phyloP scores from a whole-genome alignment of 2,329 filamentous ascomycete genomes.

The Stachybotrys chlorohalonatus region DNA sequence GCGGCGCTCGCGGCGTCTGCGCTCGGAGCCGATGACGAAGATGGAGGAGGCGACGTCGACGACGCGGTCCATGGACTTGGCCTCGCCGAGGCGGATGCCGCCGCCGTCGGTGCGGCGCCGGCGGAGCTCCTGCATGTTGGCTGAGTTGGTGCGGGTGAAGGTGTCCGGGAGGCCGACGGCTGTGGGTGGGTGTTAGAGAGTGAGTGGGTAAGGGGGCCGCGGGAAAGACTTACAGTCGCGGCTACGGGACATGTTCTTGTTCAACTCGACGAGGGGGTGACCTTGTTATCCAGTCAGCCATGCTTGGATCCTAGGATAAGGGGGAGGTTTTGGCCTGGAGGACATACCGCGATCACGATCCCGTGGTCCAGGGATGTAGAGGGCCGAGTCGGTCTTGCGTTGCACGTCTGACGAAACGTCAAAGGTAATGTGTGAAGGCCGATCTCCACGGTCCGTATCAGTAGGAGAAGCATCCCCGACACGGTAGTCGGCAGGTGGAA shows the following conservation, averaged over 20 bases:
- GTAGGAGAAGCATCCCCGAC: neutral
- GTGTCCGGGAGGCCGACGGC: constrained; percentile 1
- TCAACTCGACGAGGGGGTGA: constrained; percentile 16
- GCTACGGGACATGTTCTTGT: constrained; percentile 7
- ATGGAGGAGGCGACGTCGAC: constrained; percentile 24
- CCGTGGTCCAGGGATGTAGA: constrained; percentile 22
- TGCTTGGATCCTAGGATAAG: neutral
- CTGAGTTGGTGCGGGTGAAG: constrained; percentile 6
- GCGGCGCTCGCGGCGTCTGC: constrained; percentile 6
- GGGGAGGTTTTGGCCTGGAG: too few relatives aligned
- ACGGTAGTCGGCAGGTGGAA: neutral
- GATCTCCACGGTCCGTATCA: neutral
- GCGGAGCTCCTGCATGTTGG: constrained; percentile 7
- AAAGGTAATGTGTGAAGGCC: constrained; percentile 13
- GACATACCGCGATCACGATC: constrained; percentile 18
- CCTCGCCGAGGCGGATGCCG: constrained; percentile 13
- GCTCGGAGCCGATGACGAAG: constrained; percentile 25
- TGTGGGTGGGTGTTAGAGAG: neutral
- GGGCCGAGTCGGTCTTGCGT: constrained; percentile 12
- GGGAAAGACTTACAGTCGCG: constrained; percentile 8
- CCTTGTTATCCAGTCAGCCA: constrained; percentile 8
- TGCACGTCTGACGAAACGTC: constrained; percentile 15
- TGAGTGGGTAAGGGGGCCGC: neutral
- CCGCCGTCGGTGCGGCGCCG: constrained; percentile 10
- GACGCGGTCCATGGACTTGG: constrained; percentile 24